These are phyloP conservation scores for Helicocarpus griseus DNA, from an alignment of 2,329 filamentous ascomycete species.

Conservation along the genomic window DNA sequence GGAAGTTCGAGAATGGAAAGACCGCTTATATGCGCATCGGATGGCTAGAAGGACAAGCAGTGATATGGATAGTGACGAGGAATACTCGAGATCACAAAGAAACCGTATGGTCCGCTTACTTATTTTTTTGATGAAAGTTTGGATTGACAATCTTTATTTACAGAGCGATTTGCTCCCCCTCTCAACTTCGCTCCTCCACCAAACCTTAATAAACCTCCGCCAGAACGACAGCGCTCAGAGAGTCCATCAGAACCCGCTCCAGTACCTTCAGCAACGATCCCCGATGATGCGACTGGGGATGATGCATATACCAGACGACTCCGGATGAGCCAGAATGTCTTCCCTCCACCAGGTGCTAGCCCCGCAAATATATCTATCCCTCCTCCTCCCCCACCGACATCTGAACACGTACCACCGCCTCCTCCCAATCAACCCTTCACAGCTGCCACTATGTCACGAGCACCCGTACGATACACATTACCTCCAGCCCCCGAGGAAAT, in stretches of 20 bases:
- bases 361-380: conserved; percentile 22
- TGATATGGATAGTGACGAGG: conserved; percentile 42
- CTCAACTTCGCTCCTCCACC: conserved; percentile 44
- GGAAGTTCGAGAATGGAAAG: conserved; percentile 79
- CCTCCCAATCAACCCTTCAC: conserved; percentile 28
- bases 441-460: conserved; percentile 60
- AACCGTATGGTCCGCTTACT: conserved; percentile 32
- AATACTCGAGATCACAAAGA: conserved; percentile 34
- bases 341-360: conserved; percentile 14
- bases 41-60: conserved; percentile 37
- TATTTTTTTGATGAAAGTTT: conserved; percentile 10
- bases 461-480: conserved; percentile 63
- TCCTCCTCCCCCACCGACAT: conserved; percentile 18
- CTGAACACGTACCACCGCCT: conserved; percentile 25
- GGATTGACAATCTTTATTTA: conserved; percentile 8
- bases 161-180: conserved; percentile 44
- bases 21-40: conserved; percentile 64
- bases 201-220: conserved; percentile 29
- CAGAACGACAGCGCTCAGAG: conserved; percentile 15
- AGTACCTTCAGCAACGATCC: conserved; percentile 35
- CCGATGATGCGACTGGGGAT: conserved; percentile 55
- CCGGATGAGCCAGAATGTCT: conserved; percentile 42
- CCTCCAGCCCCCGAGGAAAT: conserved; percentile 43
- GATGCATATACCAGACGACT: conserved; percentile 59
- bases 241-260: conserved; percentile 16